phyloP scores from a whole-genome alignment of 306 rosid species.

The Arachis hypogaea region DNA sequence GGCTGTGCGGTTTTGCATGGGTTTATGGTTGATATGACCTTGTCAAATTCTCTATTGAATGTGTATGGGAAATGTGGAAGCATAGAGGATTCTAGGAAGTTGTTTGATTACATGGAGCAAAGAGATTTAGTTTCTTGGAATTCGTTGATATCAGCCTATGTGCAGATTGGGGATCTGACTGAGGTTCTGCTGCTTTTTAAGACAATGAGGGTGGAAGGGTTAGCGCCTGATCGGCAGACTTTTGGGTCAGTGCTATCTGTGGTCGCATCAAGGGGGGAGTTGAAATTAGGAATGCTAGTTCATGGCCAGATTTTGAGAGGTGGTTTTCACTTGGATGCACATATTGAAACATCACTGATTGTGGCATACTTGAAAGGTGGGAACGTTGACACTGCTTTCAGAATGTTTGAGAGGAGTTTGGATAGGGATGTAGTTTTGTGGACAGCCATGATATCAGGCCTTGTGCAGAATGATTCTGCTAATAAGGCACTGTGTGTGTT shows the following conservation, averaged over 20 bases:
- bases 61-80: conserved; percentile 66
- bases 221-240: conserved; percentile 58
- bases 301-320: conserved; percentile 69
- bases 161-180: conserved; percentile 53
- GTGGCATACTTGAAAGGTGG: conserved; percentile 65
- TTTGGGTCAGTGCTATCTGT: conserved; percentile 55
- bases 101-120: conserved; percentile 58
- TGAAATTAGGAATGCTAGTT: conserved; percentile 61
- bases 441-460: conserved; percentile 91
- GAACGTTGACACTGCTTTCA: conserved; percentile 55
- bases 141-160: conserved; percentile 60
- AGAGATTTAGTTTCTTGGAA: conserved; percentile 75
- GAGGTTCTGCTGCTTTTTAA: conserved; percentile 49
- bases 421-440: conserved; percentile 67
- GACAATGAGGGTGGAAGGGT: conserved; percentile 53
- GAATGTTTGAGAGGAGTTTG: conserved; percentile 50
- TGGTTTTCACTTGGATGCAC: conserved; percentile 60
- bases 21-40: conserved; percentile 53
- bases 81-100: conserved; percentile 54
- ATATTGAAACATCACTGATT: conserved; percentile 57
- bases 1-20: conserved; percentile 62
- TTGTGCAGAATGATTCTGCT: conserved; percentile 61
- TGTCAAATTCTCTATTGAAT: conserved; percentile 65
- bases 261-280: conserved; percentile 50
- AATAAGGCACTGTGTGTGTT: conserved; percentile 59